A percentile compares a stretch with the other conserved stretches of the same genome.
Evolutionary conservation across 2,329 filamentous ascomycete species (phyloP).

Genomic region (Venturia oleaginea): DNA sequence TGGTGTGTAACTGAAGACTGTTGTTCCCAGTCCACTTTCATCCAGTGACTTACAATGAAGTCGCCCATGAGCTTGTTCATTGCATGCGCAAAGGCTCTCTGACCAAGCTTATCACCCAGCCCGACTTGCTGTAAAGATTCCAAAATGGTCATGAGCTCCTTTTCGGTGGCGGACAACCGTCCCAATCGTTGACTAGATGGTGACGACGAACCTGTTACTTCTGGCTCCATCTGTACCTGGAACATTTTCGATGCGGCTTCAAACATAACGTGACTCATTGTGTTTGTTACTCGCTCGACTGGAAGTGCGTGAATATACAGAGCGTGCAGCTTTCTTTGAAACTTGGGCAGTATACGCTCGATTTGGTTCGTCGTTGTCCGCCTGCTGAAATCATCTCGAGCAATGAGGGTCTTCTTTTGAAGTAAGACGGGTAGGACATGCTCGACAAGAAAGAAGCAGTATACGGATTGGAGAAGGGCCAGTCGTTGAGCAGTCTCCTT

Average conservation of each 20-base stretch:
- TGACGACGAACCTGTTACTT: constrained; percentile 20
- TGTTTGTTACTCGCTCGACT: constrained; percentile 41
- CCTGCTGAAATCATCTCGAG: background rate
- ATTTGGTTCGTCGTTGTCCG: background rate
- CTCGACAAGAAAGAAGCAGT: background rate
- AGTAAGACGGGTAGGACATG: constrained; percentile 16
- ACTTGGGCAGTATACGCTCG: constrained; percentile 1
- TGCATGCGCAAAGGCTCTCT: constrained; percentile 62
- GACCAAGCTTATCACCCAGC: constrained; percentile 58
- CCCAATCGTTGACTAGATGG: constrained; percentile 18
- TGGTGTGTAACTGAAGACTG: constrained; percentile 49
- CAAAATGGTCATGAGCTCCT: constrained; percentile 44
- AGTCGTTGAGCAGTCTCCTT: constrained; percentile 10
- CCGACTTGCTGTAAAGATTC: constrained; percentile 55
- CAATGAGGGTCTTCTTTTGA: background rate
- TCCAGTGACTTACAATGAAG: constrained; percentile 53
- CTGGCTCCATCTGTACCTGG: constrained; percentile 14
- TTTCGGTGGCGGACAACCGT: constrained; percentile 9
- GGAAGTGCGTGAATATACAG: constrained; percentile 55
- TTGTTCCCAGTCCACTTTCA: constrained; percentile 49
- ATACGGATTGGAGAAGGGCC: constrained; percentile 28
- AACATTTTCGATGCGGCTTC: constrained; percentile 36
- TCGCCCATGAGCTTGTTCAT: constrained; percentile 57
- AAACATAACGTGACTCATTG: constrained; percentile 47
- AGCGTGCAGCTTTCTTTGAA: constrained; percentile 47